Percentiles rank a stretch among this genome's conserved stretches.
Evolutionary conservation across 2,329 filamentous ascomycete species (phyloP).

Genomic region (Alternaria novae-zelandiae): DNA sequence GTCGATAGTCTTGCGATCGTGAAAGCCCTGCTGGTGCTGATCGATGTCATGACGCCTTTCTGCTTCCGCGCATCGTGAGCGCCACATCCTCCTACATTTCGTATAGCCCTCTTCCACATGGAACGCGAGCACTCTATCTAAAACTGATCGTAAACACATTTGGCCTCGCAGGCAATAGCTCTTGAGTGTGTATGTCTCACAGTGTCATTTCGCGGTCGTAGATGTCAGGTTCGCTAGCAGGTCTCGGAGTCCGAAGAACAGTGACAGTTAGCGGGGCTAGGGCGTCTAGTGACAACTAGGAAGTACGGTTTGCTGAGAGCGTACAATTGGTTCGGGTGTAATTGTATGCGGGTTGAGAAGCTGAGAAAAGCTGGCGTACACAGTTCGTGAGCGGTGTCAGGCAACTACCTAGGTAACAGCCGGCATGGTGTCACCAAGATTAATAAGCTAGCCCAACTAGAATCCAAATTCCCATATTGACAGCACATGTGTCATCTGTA

Average conservation of each 20-base stretch:
- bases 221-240: neutral
- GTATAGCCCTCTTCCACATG: neutral
- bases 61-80: neutral
- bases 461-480: neutral
- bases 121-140: neutral
- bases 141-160: neutral
- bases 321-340: neutral
- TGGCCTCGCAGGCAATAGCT: neutral
- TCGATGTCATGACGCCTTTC: neutral
- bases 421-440: neutral
- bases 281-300: neutral
- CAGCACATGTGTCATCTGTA: neutral
- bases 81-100: neutral
- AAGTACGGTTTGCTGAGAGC: neutral
- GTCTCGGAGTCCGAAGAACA: neutral
- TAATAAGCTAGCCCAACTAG: neutral
- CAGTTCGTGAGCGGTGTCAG: neutral
- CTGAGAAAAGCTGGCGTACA: neutral
- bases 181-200: neutral
- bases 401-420: neutral
- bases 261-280: neutral
- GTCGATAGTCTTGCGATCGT: neutral
- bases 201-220: neutral
- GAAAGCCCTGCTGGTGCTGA: neutral
- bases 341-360: neutral